phyloP scores from a whole-genome alignment of 139 green algal species.

The Chlorella sp. region DNA sequence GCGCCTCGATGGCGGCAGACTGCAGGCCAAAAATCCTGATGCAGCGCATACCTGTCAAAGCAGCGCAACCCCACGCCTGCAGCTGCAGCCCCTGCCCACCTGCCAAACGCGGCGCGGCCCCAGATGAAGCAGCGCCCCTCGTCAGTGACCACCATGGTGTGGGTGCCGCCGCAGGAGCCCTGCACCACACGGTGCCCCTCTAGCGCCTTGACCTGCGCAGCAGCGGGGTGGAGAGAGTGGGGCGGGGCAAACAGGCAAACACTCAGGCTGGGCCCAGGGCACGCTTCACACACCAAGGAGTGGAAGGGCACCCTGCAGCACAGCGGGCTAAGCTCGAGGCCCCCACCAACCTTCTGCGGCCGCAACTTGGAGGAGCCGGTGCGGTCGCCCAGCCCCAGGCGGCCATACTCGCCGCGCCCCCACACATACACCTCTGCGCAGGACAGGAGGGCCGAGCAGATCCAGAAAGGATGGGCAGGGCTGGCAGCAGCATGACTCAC shows the following conservation, averaged over 20 bases:
- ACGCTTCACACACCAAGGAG: background rate
- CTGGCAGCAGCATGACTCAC: background rate
- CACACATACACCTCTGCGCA: constrained; percentile 78
- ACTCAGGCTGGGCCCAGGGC: constrained; percentile 23
- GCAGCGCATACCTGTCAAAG: background rate
- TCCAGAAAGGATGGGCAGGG: background rate
- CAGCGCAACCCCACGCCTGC: background rate
- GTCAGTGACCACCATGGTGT: constrained; percentile 72
- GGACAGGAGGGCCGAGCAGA: background rate
- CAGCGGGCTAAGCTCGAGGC: too few species aligned
- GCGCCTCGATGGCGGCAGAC: too few species aligned
- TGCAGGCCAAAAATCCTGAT: too few species aligned
- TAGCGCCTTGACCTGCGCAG: constrained; percentile 52
- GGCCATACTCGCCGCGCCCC: constrained; percentile 91
- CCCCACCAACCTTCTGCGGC: constrained; percentile 68
- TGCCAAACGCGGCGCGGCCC: constrained; percentile 79
- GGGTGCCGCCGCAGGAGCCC: constrained; percentile 75
- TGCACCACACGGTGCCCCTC: constrained; percentile 69
- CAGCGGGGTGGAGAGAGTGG: constrained; percentile 73
- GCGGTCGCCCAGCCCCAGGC: constrained; percentile 84
- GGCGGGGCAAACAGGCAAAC: constrained; percentile 79
- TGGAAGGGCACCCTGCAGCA: too few species aligned
- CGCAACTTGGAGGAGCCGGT: constrained; percentile 74
- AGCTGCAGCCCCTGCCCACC: background rate
- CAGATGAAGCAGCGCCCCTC: constrained; percentile 81